Conservation (phyloP, 345 rosid genomes). For the Anacardium occidentale region DNA sequence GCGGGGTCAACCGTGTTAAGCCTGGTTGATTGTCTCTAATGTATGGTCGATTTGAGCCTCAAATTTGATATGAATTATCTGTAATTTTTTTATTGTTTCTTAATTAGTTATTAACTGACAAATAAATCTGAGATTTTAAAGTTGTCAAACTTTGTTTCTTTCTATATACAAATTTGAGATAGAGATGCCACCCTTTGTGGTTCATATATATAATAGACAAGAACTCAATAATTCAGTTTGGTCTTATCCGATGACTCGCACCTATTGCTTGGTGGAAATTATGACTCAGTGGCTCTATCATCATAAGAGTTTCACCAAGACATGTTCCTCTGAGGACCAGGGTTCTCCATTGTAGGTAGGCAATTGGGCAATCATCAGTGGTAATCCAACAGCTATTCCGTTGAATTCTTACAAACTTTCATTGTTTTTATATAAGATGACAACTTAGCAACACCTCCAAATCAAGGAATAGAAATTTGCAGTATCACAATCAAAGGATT, state of each 20-base stretch:
- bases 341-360: too few relatives aligned
- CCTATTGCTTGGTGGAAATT: too few relatives aligned
- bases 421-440: too few relatives aligned
- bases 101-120: not conserved
- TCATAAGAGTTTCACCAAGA: too few relatives aligned
- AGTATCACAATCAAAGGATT: too few relatives aligned
- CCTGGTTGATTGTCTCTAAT: constrained; percentile 13
- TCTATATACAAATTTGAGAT: not conserved
- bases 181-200: not conserved
- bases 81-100: not conserved
- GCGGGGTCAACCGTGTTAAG: constrained; percentile 20
- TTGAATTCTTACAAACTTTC: too few relatives aligned
- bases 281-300: too few relatives aligned
- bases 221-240: not conserved
- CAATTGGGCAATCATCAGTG: too few relatives aligned
- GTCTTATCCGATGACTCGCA: not conserved
- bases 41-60: constrained; percentile 12
- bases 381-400: too few relatives aligned
- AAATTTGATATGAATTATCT: not conserved
- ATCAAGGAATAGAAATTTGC: too few relatives aligned
- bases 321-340: too few relatives aligned
- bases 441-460: too few relatives aligned
- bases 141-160: not conserved
- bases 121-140: not conserved
- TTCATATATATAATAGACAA: not conserved